Base-by-base conservation (phyloP, 768 basidiomycete genomes). In the Terana coerulea region DNA sequence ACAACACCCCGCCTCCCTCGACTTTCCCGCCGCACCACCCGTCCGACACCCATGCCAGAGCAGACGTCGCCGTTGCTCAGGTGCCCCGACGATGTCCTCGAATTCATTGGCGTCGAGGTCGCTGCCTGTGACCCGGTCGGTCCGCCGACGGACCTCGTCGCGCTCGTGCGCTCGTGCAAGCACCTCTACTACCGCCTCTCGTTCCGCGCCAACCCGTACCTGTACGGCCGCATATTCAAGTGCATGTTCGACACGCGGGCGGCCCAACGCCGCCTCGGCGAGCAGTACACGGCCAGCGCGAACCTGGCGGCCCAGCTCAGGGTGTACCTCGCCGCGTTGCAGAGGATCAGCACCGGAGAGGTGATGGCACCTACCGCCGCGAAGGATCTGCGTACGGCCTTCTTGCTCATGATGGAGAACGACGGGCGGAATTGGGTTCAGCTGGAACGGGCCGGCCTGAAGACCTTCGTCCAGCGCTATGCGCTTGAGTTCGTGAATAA, bases 401-500 rank as follows among this genome's bases (percentile, higher is more conserved):
- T 76, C 46, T 59, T 84, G 35, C 76, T 88, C 72, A 63, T 84
- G 64, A 66, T 78, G 3, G 86, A 88, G 55, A 80, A 84, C 66
- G 85, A 88, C 64, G 84, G 83, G 30, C 75, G 75, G 61, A 88
- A 88, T 62, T 70, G 72, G 30, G 67, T 58, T 3, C 82, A 82
- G 65, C 77, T 88, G 28, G 70, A 76, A 49, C 69, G 66, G 21
- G 84, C 79, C 0, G 74, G 76, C 3, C 69, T 83, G 3, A 71
- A 73, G 31, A 54, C 54, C 5, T 81, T 77, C 37, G 69, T 80
- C 9, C 72, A 77, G 41, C 17, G 49, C 1, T 80, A 74, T 49
- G 62, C 83, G 30, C 72, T 70, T 28, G 60, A 60, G n/a, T 72
- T 74, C 5, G 68, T 84, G 24, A 77, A 78, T 70, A 69, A 75